Evolutionary conservation across 2,329 filamentous ascomycete species (phyloP).

Genomic region (Diaporthe citrichinensis): DNA sequence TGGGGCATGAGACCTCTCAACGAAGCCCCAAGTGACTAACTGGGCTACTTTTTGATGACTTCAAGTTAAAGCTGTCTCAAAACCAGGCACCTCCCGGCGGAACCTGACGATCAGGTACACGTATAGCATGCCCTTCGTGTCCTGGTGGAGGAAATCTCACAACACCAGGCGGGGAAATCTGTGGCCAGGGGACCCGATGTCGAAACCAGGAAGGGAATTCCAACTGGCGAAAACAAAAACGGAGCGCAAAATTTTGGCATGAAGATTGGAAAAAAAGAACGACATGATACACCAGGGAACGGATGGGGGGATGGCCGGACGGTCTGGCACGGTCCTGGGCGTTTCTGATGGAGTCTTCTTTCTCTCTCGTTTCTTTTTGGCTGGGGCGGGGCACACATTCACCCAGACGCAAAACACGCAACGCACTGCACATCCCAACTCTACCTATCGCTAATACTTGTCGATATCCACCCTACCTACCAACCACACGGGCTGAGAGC

Average conservation of each 20-base stretch:
- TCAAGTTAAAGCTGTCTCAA: too few relatives aligned
- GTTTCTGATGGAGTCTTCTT: constrained; percentile 1
- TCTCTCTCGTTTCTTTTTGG: not conserved
- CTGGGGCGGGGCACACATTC: not conserved
- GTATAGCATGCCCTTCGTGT: not conserved
- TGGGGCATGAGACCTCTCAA: not conserved
- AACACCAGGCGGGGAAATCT: not conserved
- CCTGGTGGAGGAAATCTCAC: not conserved
- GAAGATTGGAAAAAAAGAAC: constrained; percentile 15
- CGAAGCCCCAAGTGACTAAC: not conserved
- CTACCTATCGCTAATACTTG: constrained; percentile 13
- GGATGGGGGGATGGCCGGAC: constrained; percentile 10
- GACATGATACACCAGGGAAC: constrained; percentile 14
- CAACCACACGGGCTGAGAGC: not conserved
- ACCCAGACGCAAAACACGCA: not conserved
- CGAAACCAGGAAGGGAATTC: not conserved
- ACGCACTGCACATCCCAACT: not conserved
- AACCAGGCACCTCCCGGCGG: not conserved
- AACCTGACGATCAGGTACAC: not conserved
- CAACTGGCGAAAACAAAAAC: not conserved
- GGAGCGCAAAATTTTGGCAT: not conserved
- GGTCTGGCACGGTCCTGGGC: constrained; percentile 32
- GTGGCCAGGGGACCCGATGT: not conserved
- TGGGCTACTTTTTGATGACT: not conserved
- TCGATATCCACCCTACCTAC: not conserved